Conservation (phyloP, 1,284 basidiomycete species). For the Takashimella koratensis region DNA sequence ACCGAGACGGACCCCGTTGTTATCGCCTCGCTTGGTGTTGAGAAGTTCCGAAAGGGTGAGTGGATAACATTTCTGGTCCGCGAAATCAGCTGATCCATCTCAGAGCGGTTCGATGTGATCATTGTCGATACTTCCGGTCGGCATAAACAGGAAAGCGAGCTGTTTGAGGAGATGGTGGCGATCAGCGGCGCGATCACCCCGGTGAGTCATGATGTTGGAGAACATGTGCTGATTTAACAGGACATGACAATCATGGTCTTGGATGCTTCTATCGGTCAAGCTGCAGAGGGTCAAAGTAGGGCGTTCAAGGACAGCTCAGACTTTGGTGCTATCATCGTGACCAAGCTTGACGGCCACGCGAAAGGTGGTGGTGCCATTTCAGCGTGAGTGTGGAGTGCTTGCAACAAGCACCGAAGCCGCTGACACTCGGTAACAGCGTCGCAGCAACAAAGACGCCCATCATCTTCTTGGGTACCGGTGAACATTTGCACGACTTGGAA, state of each 20-base stretch:
- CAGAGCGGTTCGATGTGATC: slow-evolving; percentile 93
- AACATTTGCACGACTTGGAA: slow-evolving; percentile 94
- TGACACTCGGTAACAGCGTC: slow-evolving; percentile 60
- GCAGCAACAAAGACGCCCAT: slow-evolving; percentile 98
- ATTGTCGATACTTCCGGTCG: slow-evolving; percentile 98
- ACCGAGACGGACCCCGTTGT: slow-evolving; percentile 97
- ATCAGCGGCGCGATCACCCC: slow-evolving; percentile 91
- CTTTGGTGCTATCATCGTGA: slow-evolving; percentile 98
- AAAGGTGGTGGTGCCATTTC: slow-evolving; percentile 99
- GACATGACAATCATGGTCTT: slow-evolving; percentile 87
- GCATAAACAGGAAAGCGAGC: slow-evolving; percentile 94
- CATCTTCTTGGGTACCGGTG: slow-evolving; percentile 96
- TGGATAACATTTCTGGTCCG: neutral
- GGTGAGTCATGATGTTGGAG: slow-evolving; percentile 28
- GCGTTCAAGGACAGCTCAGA: slow-evolving; percentile 98
- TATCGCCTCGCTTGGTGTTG: slow-evolving; percentile 89
- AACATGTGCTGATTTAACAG: slow-evolving; percentile 9
- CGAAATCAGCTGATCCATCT: slow-evolving; percentile 3
- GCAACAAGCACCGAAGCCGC: neutral
- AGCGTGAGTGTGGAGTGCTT: slow-evolving; percentile 64
- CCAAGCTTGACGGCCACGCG: slow-evolving; percentile 99
- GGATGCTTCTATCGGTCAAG: slow-evolving; percentile 82
- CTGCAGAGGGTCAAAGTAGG: slow-evolving; percentile 89
- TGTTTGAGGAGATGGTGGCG: slow-evolving; percentile 98
- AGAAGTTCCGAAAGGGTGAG: slow-evolving; percentile 82